Base-by-base conservation (phyloP, 1,284 basidiomycete species). In the Rhodotorula sp. region DNA sequence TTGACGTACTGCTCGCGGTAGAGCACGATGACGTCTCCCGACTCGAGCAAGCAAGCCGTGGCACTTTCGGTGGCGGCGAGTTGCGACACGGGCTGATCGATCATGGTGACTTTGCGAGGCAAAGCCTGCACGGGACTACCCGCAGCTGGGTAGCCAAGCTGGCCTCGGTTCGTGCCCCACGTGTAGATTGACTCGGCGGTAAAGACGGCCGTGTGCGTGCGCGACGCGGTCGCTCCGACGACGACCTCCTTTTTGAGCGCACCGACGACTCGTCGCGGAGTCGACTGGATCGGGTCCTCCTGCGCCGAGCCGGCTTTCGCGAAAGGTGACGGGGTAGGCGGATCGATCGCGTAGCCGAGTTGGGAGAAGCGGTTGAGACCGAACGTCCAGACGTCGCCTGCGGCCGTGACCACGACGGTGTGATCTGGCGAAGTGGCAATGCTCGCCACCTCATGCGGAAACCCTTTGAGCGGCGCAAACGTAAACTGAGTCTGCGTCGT, bases 121-220 rank as follows among this genome's bases (percentile, higher is more conserved):
- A 87, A 79, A 3, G 90, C 80, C 80, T 98, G 95, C 0, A 91
- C 84, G 0, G 91, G 88, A 58, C 90, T 90, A 0, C 90, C 85
- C 7, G 83, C 62, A 5, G 66, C 64, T n/a, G 79, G 79, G 78
- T 82, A 81, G 69, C 95, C 95, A 5, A 99, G 85, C 80, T 99
- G 97, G 0, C 97, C 97, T 48, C 86, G 86, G 81, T 98, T 97
- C 34, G 91, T 93, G 0, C 95, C 97, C 95, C 95, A 99, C 0
- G 95, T 97, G 82, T 88, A 97, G 0, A 98, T 86, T n/a, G 89
- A 87, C 23, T 86, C 85, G 5, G 80, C 79, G 0, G 94, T 97
- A 89, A 92, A 99, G 79, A 92, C 95, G 2, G 88, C 93, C 28
- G 91, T 93, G 34, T 93, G 90, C 34, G 88, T 88, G 78, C 91